A percentile compares a stretch with the other conserved stretches of the same genome.
phyloP scores from a whole-genome alignment of 2,329 filamentous ascomycete genomes.

The Dactylonectria estremocensis region DNA sequence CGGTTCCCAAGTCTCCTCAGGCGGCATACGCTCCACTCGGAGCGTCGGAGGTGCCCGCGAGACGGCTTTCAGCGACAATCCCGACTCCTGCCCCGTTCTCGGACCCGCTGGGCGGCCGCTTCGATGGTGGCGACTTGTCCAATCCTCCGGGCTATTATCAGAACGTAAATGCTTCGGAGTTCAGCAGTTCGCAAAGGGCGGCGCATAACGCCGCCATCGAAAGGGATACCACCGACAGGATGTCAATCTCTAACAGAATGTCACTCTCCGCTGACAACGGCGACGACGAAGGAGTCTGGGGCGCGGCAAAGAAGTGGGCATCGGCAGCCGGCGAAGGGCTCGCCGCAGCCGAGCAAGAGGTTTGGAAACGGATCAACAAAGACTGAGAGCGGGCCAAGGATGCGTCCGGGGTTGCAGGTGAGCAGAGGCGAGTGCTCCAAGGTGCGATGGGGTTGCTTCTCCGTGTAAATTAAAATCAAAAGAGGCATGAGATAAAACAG shows the following conservation, averaged over 20 bases:
- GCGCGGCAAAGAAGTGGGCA: slow-evolving; percentile 71
- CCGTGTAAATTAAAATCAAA: slow-evolving; percentile 45
- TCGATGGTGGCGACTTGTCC: slow-evolving; percentile 51
- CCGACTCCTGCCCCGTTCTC: slow-evolving; percentile 47
- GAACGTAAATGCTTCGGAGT: slow-evolving; percentile 67
- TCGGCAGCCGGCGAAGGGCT: slow-evolving; percentile 70
- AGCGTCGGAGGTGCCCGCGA: slow-evolving; percentile 58
- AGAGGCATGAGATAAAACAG: slow-evolving; percentile 43
- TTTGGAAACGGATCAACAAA: slow-evolving; percentile 76
- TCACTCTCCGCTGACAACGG: slow-evolving; percentile 41
- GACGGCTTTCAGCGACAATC: slow-evolving; percentile 61
- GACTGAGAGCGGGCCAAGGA: slow-evolving; percentile 53
- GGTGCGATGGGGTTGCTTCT: slow-evolving; percentile 33
- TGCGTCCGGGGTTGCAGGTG: slow-evolving; percentile 35
- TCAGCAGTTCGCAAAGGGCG: slow-evolving; percentile 63
- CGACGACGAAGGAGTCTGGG: slow-evolving; percentile 65
- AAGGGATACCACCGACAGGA: slow-evolving; percentile 30
- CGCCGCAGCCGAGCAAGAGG: slow-evolving; percentile 71
- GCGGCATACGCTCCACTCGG: slow-evolving; percentile 64
- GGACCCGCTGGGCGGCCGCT: slow-evolving; percentile 46
- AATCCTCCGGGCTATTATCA: slow-evolving; percentile 72
- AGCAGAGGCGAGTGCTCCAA: slow-evolving; percentile 16
- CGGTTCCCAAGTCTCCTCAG: slow-evolving; percentile 62
- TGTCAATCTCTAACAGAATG: slow-evolving; percentile 21
- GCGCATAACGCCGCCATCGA: slow-evolving; percentile 55